Evolutionary conservation across 2,329 filamentous ascomycete genomes (phyloP), one percentile per base, ranked within the genome.

Genomic region (Pseudogymnoascus sp.): DNA sequence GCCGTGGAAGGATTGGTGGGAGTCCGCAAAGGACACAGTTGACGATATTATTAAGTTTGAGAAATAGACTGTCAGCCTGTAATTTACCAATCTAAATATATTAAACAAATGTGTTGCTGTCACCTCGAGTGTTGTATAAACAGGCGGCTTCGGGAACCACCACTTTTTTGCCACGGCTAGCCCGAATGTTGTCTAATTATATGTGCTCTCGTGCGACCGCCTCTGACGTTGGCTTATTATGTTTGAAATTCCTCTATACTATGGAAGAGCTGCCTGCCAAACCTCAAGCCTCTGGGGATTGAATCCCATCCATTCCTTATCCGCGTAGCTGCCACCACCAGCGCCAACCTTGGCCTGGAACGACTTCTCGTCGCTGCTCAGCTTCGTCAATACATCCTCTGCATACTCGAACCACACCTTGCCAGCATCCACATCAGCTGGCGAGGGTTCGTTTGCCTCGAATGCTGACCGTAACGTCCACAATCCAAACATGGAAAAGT

Each of bases 401-500:
- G 67, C 64, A 64, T 67, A 66, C 11, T 44, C 34, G 37, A 73
- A 61, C 71, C 72, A 73, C 3, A 70, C 21, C 34, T 63, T 64
- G 1, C 63, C 67, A 2, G 72, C 69, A 18, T 69, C 64, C 4
- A 50, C 67, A 25, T 69, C 64, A 6, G 70, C 67, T 0, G 56
- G 23, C 14, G 23, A 60, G 4, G 42, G 38, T 14, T 66, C 40
- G 3, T 64, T 60, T 38, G 67, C 66, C 59, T 74, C 73, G 16
- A 73, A 69, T 2, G 70, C 71, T 1, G 61, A 62, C n/a, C 73
- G 66, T 60, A 74, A 44, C 2, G 66, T 63, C 73, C 73, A 74
- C 10, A 74, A 65, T 6, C 65, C 71, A 31, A 66, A 73, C 21
- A 70, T 44, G 7, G 72, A 70, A 64, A 68, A 72, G 60, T 74